Percentiles rank a stretch among this genome's conserved stretches.
Conservation (phyloP, 345 rosid species). For the Euphorbia pulcherrima region DNA sequence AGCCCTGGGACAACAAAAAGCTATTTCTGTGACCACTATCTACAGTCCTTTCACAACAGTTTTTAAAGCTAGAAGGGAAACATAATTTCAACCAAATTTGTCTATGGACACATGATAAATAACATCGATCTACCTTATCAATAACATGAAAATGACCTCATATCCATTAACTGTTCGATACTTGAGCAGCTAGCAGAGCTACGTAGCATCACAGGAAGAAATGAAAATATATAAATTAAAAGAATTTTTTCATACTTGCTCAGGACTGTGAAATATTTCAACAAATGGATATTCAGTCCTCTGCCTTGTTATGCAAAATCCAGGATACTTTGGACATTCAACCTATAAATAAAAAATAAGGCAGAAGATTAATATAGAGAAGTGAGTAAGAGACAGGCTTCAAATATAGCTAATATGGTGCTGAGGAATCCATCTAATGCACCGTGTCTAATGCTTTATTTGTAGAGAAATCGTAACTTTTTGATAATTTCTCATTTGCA, state of each 20-base stretch:
- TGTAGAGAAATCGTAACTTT: neutral
- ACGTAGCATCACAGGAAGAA: constrained; percentile 1
- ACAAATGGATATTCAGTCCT: constrained; percentile 84
- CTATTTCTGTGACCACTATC: neutral
- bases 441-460: neutral
- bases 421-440: neutral
- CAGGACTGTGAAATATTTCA: constrained; percentile 87
- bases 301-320: constrained; percentile 88
- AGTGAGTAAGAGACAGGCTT: neutral
- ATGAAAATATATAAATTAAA: constrained; percentile 4
- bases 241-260: constrained; percentile 45
- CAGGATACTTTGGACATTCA: constrained; percentile 97
- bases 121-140: constrained; percentile 2
- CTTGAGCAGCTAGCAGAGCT: neutral
- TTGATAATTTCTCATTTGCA: neutral
- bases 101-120: neutral
- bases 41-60: neutral
- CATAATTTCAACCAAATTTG: neutral
- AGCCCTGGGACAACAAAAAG: neutral
- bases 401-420: constrained; percentile 2
- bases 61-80: neutral
- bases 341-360: constrained; percentile 50
- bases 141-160: constrained; percentile 6
- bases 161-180: neutral
- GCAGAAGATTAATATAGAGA: neutral